Conservation (phyloP, 2,329 filamentous ascomycete genomes). For the Colletotrichum tropicicola region DNA sequence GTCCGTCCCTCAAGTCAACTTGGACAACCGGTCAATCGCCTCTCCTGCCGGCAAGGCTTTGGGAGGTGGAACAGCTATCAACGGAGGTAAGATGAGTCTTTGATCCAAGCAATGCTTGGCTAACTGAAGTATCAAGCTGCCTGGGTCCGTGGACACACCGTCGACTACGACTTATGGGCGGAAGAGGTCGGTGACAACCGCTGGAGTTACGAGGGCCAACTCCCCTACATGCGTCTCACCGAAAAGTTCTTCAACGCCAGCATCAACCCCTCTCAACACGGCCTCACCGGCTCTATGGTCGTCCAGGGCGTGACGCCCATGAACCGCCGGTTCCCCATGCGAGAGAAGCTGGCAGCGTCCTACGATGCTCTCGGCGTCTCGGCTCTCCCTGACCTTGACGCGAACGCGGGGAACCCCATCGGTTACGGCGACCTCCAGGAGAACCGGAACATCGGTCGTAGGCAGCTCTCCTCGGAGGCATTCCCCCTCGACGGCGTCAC, state of each 20-base stretch:
- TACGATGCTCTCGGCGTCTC: conserved; percentile 50
- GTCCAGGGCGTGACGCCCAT: conserved; percentile 39
- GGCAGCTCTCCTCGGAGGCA: conserved; percentile 33
- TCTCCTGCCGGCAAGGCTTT: conserved; percentile 46
- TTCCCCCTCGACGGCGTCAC: conserved; percentile 38
- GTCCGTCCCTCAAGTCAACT: conserved; percentile 38
- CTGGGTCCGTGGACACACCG: conserved; percentile 52
- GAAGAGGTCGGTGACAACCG: conserved; percentile 42
- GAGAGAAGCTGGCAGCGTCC: conserved; percentile 42
- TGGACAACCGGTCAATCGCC: conserved; percentile 30
- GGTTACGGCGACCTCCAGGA: conserved; percentile 43
- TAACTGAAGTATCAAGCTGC: conserved; percentile 33
- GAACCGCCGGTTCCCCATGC: conserved; percentile 48
- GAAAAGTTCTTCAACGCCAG: conserved; percentile 41
- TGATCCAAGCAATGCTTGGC: conserved; percentile 43
- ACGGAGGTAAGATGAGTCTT: conserved; percentile 50
- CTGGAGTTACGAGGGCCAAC: conserved; percentile 56
- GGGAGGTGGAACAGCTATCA: conserved; percentile 50
- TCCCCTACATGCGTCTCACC: conserved; percentile 53
- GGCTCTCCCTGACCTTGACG: conserved; percentile 35
- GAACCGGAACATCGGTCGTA: conserved; percentile 34
- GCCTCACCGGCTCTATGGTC: conserved; percentile 46
- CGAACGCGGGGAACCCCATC: conserved; percentile 41
- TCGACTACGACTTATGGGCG: conserved; percentile 57
- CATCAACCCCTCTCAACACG: conserved; percentile 45